phyloP scores from a whole-genome alignment of 2,329 filamentous ascomycete species.

The Aspergillus fijiensis region DNA sequence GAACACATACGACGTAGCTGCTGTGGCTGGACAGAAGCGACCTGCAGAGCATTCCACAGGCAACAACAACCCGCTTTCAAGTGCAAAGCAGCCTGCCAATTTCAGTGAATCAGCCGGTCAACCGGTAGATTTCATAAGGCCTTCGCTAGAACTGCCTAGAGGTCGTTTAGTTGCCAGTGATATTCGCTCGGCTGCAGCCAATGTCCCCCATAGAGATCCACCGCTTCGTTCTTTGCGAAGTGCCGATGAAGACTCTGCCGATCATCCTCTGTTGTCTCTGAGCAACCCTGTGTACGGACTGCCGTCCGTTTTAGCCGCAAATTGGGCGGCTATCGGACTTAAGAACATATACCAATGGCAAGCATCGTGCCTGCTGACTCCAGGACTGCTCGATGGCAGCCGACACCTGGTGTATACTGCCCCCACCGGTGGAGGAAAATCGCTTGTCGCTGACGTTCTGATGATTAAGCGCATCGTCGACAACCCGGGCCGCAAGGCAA shows the following conservation, averaged over 20 bases:
- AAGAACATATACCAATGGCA: slow-evolving; percentile 77
- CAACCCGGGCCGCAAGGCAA: slow-evolving; percentile 63
- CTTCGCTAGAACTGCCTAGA: slow-evolving; percentile 24
- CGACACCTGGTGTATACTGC: slow-evolving; percentile 77
- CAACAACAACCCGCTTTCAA: slow-evolving; percentile 12
- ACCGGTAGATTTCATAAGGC: slow-evolving; percentile 29
- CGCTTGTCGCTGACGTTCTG: slow-evolving; percentile 68
- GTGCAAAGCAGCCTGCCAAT: slow-evolving; percentile 4
- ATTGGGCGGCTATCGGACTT: slow-evolving; percentile 67
- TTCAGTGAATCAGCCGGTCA: background rate
- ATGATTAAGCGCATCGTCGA: slow-evolving; percentile 71
- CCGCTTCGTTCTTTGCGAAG: slow-evolving; percentile 50
- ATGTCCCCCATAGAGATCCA: slow-evolving; percentile 9
- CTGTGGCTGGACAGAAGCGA: slow-evolving; percentile 54
- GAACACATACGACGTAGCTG: slow-evolving; percentile 40
- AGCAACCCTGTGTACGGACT: slow-evolving; percentile 64
- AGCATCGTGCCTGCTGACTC: slow-evolving; percentile 68
- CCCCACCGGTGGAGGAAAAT: slow-evolving; percentile 76
- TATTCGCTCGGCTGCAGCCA: slow-evolving; percentile 30
- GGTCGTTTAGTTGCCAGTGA: slow-evolving; percentile 44
- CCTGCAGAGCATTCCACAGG: slow-evolving; percentile 25
- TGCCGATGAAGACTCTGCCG: slow-evolving; percentile 43
- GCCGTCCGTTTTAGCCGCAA: slow-evolving; percentile 59
- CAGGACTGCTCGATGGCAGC: slow-evolving; percentile 63
- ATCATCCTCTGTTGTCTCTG: slow-evolving; percentile 56